These are phyloP conservation scores for Atkinsonella hypoxylon DNA, from an alignment of 2,329 filamentous ascomycete species.

Conservation along the genomic window DNA sequence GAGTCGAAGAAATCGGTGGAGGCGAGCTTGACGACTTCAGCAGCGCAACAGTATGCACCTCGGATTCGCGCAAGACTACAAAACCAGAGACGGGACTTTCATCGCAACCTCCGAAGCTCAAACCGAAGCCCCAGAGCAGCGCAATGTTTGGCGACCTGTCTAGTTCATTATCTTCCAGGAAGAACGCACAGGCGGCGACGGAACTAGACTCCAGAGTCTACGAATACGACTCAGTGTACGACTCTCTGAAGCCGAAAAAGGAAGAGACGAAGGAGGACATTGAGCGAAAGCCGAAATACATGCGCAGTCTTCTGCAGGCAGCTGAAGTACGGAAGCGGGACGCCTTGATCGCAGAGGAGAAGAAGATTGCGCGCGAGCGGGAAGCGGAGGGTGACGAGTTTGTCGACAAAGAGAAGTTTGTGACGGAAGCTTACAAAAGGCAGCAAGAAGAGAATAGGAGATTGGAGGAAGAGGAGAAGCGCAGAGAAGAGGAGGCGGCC, in stretches of 20 bases:
- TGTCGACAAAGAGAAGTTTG: constrained; percentile 74
- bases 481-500: constrained; percentile 50
- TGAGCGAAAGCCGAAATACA: constrained; percentile 64
- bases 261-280: constrained; percentile 40
- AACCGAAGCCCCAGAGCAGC: constrained; percentile 28
- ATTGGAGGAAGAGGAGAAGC: constrained; percentile 60
- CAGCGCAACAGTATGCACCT: constrained; percentile 11
- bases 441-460: constrained; percentile 65
- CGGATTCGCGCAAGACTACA: constrained; percentile 19
- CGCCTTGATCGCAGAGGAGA: constrained; percentile 66
- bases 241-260: constrained; percentile 58
- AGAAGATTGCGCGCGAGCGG: constrained; percentile 64
- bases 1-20: constrained; percentile 51
- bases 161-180: constrained; percentile 48
- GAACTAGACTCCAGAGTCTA: constrained; percentile 64
- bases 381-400: constrained; percentile 73
- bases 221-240: constrained; percentile 76
- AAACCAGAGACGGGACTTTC: constrained; percentile 23
- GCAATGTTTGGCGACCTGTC: constrained; percentile 54
- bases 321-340: constrained; percentile 70
- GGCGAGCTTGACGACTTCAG: constrained; percentile 45
- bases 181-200: constrained; percentile 51
- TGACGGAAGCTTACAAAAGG: constrained; percentile 70
- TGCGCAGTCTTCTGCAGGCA: constrained; percentile 59
- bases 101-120: constrained; percentile 30